Conservation (phyloP, 2,329 filamentous ascomycete genomes). For the Pezicula neosporulosa region DNA sequence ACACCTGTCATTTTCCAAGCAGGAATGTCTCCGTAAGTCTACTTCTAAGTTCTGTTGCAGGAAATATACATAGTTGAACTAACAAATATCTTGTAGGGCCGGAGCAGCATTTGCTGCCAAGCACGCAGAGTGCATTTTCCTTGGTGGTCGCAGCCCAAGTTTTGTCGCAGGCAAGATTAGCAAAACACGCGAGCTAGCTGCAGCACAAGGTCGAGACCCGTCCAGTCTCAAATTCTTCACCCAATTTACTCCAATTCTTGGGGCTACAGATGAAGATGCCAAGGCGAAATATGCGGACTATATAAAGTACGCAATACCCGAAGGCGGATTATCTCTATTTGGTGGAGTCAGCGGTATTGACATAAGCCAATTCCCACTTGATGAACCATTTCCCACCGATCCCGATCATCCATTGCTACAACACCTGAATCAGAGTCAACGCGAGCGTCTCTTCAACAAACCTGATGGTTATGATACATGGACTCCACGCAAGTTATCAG, state of each 20-base stretch:
- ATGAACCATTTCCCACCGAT: slow-evolving; percentile 46
- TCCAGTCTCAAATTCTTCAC: slow-evolving; percentile 62
- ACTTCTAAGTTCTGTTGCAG: not conserved
- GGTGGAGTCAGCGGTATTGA: slow-evolving; percentile 70
- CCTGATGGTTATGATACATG: slow-evolving; percentile 59
- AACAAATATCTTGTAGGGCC: slow-evolving; percentile 28
- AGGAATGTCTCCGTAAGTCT: slow-evolving; percentile 49
- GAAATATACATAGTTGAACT: not conserved
- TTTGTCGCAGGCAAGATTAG: slow-evolving; percentile 57
- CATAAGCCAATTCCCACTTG: slow-evolving; percentile 53
- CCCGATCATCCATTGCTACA: slow-evolving; percentile 38
- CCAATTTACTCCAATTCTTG: slow-evolving; percentile 61
- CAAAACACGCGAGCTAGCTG: slow-evolving; percentile 55
- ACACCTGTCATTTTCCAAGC: slow-evolving; percentile 67
- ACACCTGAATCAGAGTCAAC: slow-evolving; percentile 30
- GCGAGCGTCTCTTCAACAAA: slow-evolving; percentile 49
- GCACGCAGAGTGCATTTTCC: slow-evolving; percentile 68
- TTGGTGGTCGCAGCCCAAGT: slow-evolving; percentile 57
- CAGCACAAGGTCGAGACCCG: slow-evolving; percentile 50
- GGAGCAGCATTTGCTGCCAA: slow-evolving; percentile 64
- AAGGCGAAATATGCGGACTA: slow-evolving; percentile 58
- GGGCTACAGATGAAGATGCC: slow-evolving; percentile 61
- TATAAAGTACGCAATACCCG: slow-evolving; percentile 54
- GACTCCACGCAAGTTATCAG: slow-evolving; percentile 67
- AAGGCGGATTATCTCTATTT: slow-evolving; percentile 65